phyloP scores from a whole-genome alignment of 148 eudicot species.

The Nepenthes gracilis region DNA sequence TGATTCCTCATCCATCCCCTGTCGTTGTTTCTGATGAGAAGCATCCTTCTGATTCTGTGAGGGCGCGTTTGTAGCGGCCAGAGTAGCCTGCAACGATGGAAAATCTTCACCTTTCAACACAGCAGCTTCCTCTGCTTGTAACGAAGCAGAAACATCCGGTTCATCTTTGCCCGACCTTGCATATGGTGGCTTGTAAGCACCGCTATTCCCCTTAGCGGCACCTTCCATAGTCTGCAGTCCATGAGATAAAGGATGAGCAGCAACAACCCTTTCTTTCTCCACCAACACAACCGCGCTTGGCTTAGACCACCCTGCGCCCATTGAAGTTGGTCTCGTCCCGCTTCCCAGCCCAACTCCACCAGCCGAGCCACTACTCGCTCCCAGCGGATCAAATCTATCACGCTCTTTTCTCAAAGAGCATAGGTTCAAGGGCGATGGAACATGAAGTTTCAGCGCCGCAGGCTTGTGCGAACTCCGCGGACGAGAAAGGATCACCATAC shows the following conservation, averaged over 20 bases:
- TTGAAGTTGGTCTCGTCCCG: slow-evolving; percentile 56
- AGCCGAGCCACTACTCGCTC: slow-evolving; percentile 45
- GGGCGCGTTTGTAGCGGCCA: slow-evolving; percentile 45
- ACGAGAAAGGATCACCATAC: slow-evolving; percentile 81
- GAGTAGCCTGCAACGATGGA: slow-evolving; percentile 71
- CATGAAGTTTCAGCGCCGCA: slow-evolving; percentile 55
- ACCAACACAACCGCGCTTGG: slow-evolving; percentile 32
- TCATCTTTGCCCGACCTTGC: slow-evolving; percentile 30
- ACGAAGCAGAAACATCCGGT: slow-evolving; percentile 16
- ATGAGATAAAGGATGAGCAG: slow-evolving; percentile 16
- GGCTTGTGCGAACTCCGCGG: slow-evolving; percentile 53
- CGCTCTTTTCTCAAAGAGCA: slow-evolving; percentile 89
- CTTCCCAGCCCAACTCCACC: slow-evolving; percentile 31
- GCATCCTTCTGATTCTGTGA: slow-evolving; percentile 62
- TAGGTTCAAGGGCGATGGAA: slow-evolving; percentile 99
- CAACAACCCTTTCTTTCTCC: slow-evolving; percentile 37
- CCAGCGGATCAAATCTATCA: slow-evolving; percentile 62
- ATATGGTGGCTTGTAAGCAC: slow-evolving; percentile 57
- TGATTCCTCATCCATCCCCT: slow-evolving; percentile 25
- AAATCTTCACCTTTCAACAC: slow-evolving; percentile 93
- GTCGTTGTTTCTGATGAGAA: slow-evolving; percentile 40
- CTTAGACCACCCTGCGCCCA: slow-evolving; percentile 82
- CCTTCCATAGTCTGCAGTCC: slow-evolving; percentile 19
- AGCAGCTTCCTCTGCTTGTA: slow-evolving; percentile 26
- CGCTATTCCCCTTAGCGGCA: slow-evolving; percentile 12